Conservation (phyloP, 139 green algal genomes). For the Closterium sp. region DNA sequence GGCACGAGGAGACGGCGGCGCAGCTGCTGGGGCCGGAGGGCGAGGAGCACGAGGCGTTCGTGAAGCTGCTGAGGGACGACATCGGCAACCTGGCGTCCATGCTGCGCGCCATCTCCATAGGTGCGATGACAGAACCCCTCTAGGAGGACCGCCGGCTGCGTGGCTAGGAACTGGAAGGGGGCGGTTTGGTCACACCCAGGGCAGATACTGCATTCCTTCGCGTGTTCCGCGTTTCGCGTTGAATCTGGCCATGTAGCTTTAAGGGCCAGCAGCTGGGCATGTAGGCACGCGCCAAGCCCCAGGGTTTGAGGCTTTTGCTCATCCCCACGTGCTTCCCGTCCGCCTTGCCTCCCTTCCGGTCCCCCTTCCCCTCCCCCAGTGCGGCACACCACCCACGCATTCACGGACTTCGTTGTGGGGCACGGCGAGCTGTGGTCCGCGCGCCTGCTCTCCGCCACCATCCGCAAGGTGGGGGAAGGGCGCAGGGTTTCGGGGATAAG, state of each 20-base stretch:
- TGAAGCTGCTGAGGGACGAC: conserved; percentile 75
- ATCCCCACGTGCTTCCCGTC: background rate
- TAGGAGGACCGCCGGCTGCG: background rate
- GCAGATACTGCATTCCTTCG: no score
- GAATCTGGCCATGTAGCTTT: no score
- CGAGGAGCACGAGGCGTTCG: conserved; percentile 60
- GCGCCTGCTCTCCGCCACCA: conserved; percentile 69
- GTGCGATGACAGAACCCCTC: conserved; percentile 38
- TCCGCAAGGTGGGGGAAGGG: background rate
- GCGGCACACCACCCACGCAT: conserved; percentile 82
- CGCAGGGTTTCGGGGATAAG: background rate
- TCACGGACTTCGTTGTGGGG: conserved; percentile 94
- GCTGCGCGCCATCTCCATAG: conserved; percentile 77
- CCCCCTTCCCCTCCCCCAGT: conserved; percentile 39
- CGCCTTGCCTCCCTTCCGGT: background rate
- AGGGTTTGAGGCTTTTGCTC: background rate
- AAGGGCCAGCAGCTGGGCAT: no score
- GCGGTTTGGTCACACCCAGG: no score
- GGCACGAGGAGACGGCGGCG: conserved; percentile 83
- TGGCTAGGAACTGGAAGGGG: no score
- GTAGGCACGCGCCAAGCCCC: no score
- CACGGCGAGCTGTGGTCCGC: conserved; percentile 97
- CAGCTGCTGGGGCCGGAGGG: conserved; percentile 66
- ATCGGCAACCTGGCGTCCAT: conserved; percentile 90
- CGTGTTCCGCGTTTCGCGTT: no score